Conservation (phyloP, 345 rosid genomes). For the Odontarrhena argentea region DNA sequence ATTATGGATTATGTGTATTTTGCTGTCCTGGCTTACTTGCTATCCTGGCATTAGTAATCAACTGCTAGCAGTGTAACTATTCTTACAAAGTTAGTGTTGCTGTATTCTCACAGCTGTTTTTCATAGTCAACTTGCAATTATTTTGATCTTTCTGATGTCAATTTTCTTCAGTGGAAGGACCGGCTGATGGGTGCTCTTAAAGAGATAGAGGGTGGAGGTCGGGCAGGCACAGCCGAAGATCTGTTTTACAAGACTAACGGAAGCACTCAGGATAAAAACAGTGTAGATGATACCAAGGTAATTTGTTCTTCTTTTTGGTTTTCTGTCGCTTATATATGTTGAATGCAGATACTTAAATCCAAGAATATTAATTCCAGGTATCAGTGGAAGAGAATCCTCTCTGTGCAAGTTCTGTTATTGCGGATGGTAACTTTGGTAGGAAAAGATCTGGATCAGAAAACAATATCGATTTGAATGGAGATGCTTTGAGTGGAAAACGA, state of each 20-base stretch:
- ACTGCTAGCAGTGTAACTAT: constrained; percentile 11
- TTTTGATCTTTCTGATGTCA: constrained; percentile 24
- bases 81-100: constrained; percentile 4
- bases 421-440: constrained; percentile 47
- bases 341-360: constrained; percentile 21
- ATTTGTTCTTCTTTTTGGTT: constrained; percentile 31
- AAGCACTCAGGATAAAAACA: constrained; percentile 51
- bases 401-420: constrained; percentile 45
- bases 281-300: constrained; percentile 54
- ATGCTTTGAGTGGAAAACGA: constrained; percentile 67
- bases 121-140: constrained; percentile 4
- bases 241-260: constrained; percentile 56
- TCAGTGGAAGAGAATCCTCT: constrained; percentile 57
- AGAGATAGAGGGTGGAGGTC: constrained; percentile 65
- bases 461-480: constrained; percentile 51
- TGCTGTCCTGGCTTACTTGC: constrained; percentile 23
- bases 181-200: constrained; percentile 72
- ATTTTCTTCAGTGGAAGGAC: constrained; percentile 80
- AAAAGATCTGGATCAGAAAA: constrained; percentile 72
- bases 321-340: constrained; percentile 8
- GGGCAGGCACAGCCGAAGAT: constrained; percentile 50
- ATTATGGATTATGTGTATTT: constrained; percentile 11
- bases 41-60: constrained; percentile 20
- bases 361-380: constrained; percentile 38
- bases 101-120: constrained; percentile 13